Conservation (phyloP, 192 early-diverging fungal species). For the Backusella luteola region DNA sequence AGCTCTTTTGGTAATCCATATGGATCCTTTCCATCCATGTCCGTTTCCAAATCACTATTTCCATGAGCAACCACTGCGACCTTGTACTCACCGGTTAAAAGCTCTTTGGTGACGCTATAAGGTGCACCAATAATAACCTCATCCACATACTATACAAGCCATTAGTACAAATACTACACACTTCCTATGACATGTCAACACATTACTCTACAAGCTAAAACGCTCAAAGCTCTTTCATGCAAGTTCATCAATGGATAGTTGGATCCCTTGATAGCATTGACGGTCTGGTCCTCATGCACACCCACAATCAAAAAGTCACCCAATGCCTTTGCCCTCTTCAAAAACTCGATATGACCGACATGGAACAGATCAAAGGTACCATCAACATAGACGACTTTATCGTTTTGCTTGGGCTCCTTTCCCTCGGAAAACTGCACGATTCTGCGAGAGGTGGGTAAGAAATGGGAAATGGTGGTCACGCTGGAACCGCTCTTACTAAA, state of each 20-base stretch:
- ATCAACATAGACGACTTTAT: conserved; percentile 91
- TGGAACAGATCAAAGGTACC: conserved; percentile 99
- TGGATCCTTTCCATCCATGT: conserved; percentile 78
- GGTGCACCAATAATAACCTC: conserved; percentile 94
- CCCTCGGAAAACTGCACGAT: conserved; percentile 91
- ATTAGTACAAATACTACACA: background rate
- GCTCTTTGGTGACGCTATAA: conserved; percentile 82
- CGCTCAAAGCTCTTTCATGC: conserved; percentile 90
- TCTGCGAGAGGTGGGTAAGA: conserved; percentile 81
- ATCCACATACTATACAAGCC: conserved; percentile 70
- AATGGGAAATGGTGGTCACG: conserved; percentile 75
- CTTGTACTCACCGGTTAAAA: conserved; percentile 83
- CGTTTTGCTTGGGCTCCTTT: conserved; percentile 68
- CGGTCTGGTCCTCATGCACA: conserved; percentile 87
- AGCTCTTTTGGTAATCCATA: conserved; percentile 79
- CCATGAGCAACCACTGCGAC: conserved; percentile 82
- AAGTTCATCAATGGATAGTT: conserved; percentile 96
- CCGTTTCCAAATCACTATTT: conserved; percentile 60
- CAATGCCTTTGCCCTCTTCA: conserved; percentile 78
- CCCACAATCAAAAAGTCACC: conserved; percentile 94
- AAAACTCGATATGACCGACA: conserved; percentile 88
- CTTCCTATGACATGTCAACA: background rate
- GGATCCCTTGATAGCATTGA: conserved; percentile 82
- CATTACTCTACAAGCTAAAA: conserved; percentile 87
- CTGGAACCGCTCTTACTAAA: conserved; percentile 67